Evolutionary conservation across 106 monocot species (phyloP).

Genomic region (Dendrobium nobile): DNA sequence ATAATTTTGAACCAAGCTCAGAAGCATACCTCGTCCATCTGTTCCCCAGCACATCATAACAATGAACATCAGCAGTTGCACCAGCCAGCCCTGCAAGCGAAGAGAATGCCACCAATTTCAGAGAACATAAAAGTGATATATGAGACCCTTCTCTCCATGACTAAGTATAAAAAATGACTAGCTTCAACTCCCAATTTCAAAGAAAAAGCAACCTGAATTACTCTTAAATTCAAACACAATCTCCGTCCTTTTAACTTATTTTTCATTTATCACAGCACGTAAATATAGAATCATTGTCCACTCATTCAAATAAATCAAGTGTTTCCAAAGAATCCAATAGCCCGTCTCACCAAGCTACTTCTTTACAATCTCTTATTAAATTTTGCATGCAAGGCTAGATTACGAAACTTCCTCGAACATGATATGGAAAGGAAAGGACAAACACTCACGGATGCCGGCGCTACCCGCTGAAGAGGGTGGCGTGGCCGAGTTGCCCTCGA

Average conservation of each 20-base stretch:
- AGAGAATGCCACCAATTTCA: slow-evolving; percentile 11
- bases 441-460: slow-evolving; percentile 83
- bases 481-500: slow-evolving; percentile 85
- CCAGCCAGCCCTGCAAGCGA: slow-evolving; percentile 77
- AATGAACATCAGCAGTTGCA: slow-evolving; percentile 98
- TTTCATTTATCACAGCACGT: neutral
- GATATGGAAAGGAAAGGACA: neutral
- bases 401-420: neutral
- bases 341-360: neutral
- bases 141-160: neutral
- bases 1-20: neutral
- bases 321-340: neutral
- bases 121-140: neutral
- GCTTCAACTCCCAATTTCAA: slow-evolving; percentile 1
- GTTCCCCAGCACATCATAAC: slow-evolving; percentile 81
- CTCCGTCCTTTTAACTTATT: neutral
- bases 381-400: neutral
- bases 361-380: neutral
- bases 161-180: neutral
- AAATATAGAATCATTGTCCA: neutral
- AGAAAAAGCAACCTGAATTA: neutral
- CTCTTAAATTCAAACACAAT: neutral
- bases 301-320: neutral
- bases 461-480: slow-evolving; percentile 71
- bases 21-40: slow-evolving; percentile 87